Base-by-base conservation (phyloP, 495 filamentous ascomycete species). In the Aspergillus diversus region DNA sequence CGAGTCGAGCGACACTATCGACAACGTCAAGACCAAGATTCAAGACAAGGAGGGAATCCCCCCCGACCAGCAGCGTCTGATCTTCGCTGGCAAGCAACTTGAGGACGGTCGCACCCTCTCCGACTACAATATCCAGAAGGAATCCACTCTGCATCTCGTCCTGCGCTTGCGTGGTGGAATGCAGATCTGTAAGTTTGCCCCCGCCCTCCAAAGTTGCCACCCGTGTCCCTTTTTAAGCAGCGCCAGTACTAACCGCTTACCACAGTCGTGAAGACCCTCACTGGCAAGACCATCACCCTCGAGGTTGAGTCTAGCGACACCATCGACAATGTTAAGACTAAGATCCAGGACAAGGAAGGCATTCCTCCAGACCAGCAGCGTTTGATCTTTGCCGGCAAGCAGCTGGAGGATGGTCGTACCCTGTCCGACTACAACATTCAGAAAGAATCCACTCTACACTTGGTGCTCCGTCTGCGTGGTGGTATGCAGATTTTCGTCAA, bases 41-140 rank as follows among this genome's bases (percentile, higher is more conserved):
- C 94, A 98, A 79, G 94, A 98, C 76, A 98, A 98, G 91, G 94
- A 98, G 80, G 94, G 94, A 47, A 98, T 98, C 69, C 94, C 94
- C 51, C 94, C 94, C 11, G 94, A 98, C 78, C 94, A 98, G 78
- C 94, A 98, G 85, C 94, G 94, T 75, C 80, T 98, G 80, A 98
- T 98, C 82, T 98, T 98, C 73, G 94, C 94, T 64, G 94, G 94
- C 65, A 98, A 98, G 88, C 94, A 98, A 75, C 88, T 98, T 12
- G 94, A 98, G 75, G 94, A 98, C 74, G 94, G 94, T 65, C 94
- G 94, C 61, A 98, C 94, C 63, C 86, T 98, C 7, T 93, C 90
- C 61, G 94, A 98, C 77, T 98, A 98, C 84, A 98, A 97, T 76
- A 97, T 98, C 61, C 95, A 97, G 81, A 98, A 97, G 86, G 94